Conservation (phyloP, 2,329 filamentous ascomycete species). For the Cladosporium sphaerospermum region DNA sequence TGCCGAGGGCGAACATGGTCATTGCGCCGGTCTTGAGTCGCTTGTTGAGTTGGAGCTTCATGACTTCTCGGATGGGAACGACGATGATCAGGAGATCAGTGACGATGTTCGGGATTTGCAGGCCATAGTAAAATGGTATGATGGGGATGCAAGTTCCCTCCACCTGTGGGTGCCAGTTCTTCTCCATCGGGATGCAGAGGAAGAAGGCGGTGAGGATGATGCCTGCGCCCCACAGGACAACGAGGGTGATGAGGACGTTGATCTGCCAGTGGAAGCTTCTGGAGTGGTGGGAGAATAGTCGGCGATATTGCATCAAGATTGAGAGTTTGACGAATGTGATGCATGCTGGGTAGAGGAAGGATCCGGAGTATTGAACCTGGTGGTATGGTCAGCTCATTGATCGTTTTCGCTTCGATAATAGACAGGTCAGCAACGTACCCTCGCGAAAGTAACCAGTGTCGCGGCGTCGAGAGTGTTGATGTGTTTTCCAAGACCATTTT, state of each 20-base stretch:
- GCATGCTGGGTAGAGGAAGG: slow-evolving; percentile 15
- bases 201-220: slow-evolving; percentile 14
- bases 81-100: slow-evolving; percentile 16
- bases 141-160: slow-evolving; percentile 12
- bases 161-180: slow-evolving; percentile 6
- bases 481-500: slow-evolving; percentile 13
- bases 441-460: slow-evolving; percentile 9
- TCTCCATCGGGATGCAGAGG: slow-evolving; percentile 13
- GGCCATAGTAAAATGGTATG: slow-evolving; percentile 16
- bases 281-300: slow-evolving; percentile 13
- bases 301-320: slow-evolving; percentile 14
- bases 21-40: slow-evolving; percentile 12
- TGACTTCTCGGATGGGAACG: slow-evolving; percentile 12
- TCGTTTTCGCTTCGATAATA: neutral
- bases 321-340: slow-evolving; percentile 15
- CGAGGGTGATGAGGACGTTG: slow-evolving; percentile 10
- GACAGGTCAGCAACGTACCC: neutral
- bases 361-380: slow-evolving; percentile 14
- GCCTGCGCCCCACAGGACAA: slow-evolving; percentile 12
- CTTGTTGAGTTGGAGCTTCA: slow-evolving; percentile 4
- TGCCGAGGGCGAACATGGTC: slow-evolving; percentile 7
- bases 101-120: slow-evolving; percentile 17
- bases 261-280: slow-evolving; percentile 11
- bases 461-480: neutral
- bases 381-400: neutral